Conservation (phyloP, 129 eudicot species). For the Rutidosis leptorrhynchoides region DNA sequence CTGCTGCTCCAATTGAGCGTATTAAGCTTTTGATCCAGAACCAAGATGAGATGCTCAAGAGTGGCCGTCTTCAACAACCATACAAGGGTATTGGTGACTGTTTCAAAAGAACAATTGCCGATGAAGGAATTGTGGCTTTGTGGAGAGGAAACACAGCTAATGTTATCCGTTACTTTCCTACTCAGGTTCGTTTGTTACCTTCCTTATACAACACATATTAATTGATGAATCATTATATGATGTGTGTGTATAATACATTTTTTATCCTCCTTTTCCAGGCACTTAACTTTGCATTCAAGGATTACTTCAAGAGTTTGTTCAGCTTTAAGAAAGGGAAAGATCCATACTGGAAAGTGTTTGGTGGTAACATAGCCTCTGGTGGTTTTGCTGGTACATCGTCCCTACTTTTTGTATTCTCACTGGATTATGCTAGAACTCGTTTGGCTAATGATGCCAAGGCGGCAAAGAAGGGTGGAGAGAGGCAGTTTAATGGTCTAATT, state of each 20-base stretch:
- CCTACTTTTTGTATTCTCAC: background rate
- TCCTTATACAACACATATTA: background rate
- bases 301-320: conserved; percentile 1
- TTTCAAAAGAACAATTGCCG: background rate
- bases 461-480: conserved; percentile 9
- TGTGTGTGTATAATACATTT: no score
- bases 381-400: background rate
- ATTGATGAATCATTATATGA: background rate
- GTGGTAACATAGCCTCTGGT: background rate
- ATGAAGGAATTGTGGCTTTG: background rate
- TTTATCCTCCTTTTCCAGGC: conserved; percentile 1
- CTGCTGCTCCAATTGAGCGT: conserved; percentile 5
- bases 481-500: conserved; percentile 1
- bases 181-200: background rate
- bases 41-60: conserved; percentile 8
- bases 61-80: background rate
- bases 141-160: conserved; percentile 6
- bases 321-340: background rate
- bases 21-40: background rate
- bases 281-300: conserved; percentile 4
- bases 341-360: background rate
- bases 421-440: conserved; percentile 2
- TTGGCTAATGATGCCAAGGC: background rate
- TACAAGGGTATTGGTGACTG: background rate
- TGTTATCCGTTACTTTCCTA: background rate